Base-by-base conservation (phyloP, 2,329 filamentous ascomycete species). In the Clarireedia sp. region DNA sequence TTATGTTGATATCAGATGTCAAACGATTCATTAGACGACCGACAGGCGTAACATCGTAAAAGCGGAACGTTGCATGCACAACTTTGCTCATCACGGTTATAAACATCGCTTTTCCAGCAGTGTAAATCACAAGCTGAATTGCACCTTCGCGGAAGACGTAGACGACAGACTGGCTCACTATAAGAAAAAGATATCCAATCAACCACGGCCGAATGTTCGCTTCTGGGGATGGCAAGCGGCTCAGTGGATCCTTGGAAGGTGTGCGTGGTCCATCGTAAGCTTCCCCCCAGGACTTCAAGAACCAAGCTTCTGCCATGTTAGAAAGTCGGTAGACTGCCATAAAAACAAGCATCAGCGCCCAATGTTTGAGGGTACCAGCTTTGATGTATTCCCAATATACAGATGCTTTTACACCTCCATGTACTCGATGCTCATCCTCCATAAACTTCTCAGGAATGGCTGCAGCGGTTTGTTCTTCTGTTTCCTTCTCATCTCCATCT, bases 1-100 rank as follows among this genome's bases (percentile, higher is more conserved):
- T 80, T 49, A 89, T 91, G 26, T 87, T 88, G 71, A 96, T 94
- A 65, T 96, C 90, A 1, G 89, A 89, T 0, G 90, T 95, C 58
- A 96, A 77, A 7, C 91, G 82, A 68, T 96, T 96, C 88, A 96
- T 96, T 59, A 96, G 74, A 47, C 91, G 82, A 0, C 91, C 91
- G 0, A 95, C 85, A 0, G 91, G 91, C 0, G 91, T 96, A 16
- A 89, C 83, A 67, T 96, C 91, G 72, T 95, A 94, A 70, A 91
- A 96, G 1, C 90, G 83, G 72, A 96, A 95, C 0, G 86, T 91
- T 0, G 90, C 88, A 63, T 83, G 81, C 66, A 86, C 86, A 49
- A 96, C 88, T 51, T 80, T 81, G 1, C 78, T 73, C 71, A 96
- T 82, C 19, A 89, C 87, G 40, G 82, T 77, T 58, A 75, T 75